Evolutionary conservation across 345 rosid species (phyloP), one percentile per base, ranked within the genome.

Genomic region (Pistacia atlantica): DNA sequence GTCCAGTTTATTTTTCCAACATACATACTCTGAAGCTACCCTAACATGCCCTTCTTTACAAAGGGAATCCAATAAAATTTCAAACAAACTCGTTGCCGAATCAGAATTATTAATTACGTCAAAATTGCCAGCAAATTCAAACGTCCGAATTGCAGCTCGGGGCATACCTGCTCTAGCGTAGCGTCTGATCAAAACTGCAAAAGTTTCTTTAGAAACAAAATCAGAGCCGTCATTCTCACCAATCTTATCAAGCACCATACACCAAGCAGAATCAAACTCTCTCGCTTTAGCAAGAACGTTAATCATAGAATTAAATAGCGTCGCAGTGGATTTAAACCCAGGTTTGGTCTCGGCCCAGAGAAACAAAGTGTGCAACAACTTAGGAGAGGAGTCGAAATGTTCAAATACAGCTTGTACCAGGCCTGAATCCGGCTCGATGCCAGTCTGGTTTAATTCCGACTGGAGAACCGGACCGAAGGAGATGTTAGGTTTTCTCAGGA

Each of bases 311-410:
- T 89, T 78, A 61, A 92, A 88, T 59, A 92, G 79, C 25, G 75
- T 11, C 3, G 84, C 76, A 71, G 96, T 79, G 54, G 81, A 70
- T 57, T 69, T 78, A 64, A 93, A 89, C 65, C 81, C 86, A 1
- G 94, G 87, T 63, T 85, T 85, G 89, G 46, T 88, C 82, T 90
- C 92, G 3, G 97, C 93, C 98, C 98, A 91, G 60, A 80, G 85
- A 79, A 88, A 91, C 83, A 93, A 75, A 8, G 83, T 18, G 78
- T 83, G 86, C 49, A 92, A 67, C 83, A 96, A 67, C 69, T 81
- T 91, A 12, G 97, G 97, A 56, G 95, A 93, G 46, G 92, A 87
- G 54, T 69, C 89, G 54, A 92, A 91, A 18, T 80, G 89, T 58
- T 84, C 87, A 77, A 92, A 88, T 11, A 93, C 18, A 9, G 91